Evolutionary conservation across 305 asterid genomes (phyloP), one percentile per base, ranked within the genome.

Genomic region (Fraxinus floribunda): DNA sequence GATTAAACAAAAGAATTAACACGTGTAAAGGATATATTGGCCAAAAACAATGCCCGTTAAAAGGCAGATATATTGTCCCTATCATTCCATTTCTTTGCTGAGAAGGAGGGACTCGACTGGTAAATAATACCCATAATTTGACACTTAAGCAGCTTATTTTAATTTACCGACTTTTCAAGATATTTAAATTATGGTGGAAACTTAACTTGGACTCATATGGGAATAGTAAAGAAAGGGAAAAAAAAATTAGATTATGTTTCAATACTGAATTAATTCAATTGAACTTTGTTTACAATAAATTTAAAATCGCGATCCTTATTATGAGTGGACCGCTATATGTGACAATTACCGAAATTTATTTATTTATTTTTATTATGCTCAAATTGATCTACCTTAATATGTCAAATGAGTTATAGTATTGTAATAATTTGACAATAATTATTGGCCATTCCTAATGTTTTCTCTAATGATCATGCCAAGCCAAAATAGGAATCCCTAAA

Each of bases 61-160:
- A 80, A 80, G 74, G 82, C 79, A 36, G 82, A 85, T 76, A 60
- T 77, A 18, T 52, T 49, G 85, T 84, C 44, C 78, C 70, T 10
- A 11, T 52, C 55, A 78, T 62, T 83, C 57, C 24, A 84, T 86
- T 85, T 49, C 88, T 85, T 85, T 79, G 82, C 77, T 82, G 84
- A 77, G 77, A 82, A 85, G 86, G 79, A 76, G 81, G 75, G 74
- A 29, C n/a, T 24, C 68, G 74, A 29, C 35, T 9, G 36, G 18
- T 10, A 29, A 68, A 26, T 68, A 68, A 29, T 68, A 29, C 7
- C 35, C 73, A 64, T 3, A 22, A 24, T 3, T 64, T 64, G 73
- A 64, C 73, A 24, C 73, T 26, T 64, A 22, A 26, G 6, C 39
- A 10, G 32, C 81, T 39, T 36, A 29, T 15, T 16, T 20, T 22